Evolutionary conservation across 768 basidiomycete genomes (phyloP).

Genomic region (Lactarius indigo): DNA sequence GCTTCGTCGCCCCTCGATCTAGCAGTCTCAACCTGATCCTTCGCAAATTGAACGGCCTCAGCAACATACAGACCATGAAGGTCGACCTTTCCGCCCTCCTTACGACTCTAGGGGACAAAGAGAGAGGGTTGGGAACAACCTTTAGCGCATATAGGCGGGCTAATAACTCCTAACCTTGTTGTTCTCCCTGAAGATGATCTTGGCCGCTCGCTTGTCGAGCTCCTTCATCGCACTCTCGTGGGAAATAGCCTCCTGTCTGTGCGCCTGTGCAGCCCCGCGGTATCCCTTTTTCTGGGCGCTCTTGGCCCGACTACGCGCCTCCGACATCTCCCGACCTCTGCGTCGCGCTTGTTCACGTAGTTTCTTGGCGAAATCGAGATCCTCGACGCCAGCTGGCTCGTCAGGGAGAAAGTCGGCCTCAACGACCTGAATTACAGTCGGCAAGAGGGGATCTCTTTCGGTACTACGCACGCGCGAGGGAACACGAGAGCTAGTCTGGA

Average conservation of each 20-base stretch:
- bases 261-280: neutral
- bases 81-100: slow-evolving; percentile 7
- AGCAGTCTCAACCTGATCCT: slow-evolving; percentile 1
- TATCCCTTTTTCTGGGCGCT: neutral
- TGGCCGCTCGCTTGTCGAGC: slow-evolving; percentile 3
- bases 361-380: neutral
- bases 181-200: slow-evolving; percentile 6
- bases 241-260: neutral
- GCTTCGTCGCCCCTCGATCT: neutral
- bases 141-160: neutral
- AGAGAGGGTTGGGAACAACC: neutral
- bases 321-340: neutral
- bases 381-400: neutral
- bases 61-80: slow-evolving; percentile 12
- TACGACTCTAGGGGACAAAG: neutral
- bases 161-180: slow-evolving; percentile 3
- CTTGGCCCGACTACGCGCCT: slow-evolving; percentile 4
- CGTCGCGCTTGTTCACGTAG: slow-evolving; percentile 7
- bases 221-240: neutral
- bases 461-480: neutral
- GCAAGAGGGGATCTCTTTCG: neutral
- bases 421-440: no score
- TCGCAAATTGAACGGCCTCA: slow-evolving; percentile 13
- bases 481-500: neutral
- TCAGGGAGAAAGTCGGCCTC: neutral